Evolutionary conservation across 345 rosid genomes (phyloP).

Genomic region (Eutrema yunnanense): DNA sequence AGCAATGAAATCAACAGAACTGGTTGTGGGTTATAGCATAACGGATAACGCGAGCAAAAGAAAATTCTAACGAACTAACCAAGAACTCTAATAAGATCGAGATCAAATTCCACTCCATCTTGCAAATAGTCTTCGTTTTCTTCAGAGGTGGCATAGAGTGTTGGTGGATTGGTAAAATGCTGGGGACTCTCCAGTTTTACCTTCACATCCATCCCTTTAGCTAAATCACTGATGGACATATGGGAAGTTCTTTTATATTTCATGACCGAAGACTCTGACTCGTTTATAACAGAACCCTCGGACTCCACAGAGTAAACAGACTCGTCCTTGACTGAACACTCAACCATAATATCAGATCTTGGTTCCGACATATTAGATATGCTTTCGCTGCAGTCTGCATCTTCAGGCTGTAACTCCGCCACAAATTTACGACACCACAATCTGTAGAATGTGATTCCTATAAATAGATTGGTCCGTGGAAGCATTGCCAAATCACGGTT

Average conservation of each 20-base stretch:
- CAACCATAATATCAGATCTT: constrained; percentile 22
- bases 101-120: constrained; percentile 34
- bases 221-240: constrained; percentile 11
- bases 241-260: constrained; percentile 31
- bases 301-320: constrained; percentile 29
- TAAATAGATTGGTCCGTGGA: constrained; percentile 41
- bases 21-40: not conserved
- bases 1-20: constrained; percentile 1
- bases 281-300: constrained; percentile 26
- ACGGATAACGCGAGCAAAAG: not conserved
- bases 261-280: constrained; percentile 67
- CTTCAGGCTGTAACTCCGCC: constrained; percentile 37
- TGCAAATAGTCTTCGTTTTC: constrained; percentile 42
- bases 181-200: constrained; percentile 23
- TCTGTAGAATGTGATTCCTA: constrained; percentile 61
- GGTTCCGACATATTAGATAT: constrained; percentile 31
- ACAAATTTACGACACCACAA: constrained; percentile 49
- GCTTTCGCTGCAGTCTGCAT: constrained; percentile 14
- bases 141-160: constrained; percentile 36
- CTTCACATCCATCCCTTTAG: constrained; percentile 20
- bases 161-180: constrained; percentile 21
- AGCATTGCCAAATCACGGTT: constrained; percentile 40
- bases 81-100: constrained; percentile 35
- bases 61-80: constrained; percentile 43
- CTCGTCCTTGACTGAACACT: constrained; percentile 29